These are phyloP conservation scores for Solanum rostratum DNA, from an alignment of 257 asterid genomes.

Conservation along the genomic window DNA sequence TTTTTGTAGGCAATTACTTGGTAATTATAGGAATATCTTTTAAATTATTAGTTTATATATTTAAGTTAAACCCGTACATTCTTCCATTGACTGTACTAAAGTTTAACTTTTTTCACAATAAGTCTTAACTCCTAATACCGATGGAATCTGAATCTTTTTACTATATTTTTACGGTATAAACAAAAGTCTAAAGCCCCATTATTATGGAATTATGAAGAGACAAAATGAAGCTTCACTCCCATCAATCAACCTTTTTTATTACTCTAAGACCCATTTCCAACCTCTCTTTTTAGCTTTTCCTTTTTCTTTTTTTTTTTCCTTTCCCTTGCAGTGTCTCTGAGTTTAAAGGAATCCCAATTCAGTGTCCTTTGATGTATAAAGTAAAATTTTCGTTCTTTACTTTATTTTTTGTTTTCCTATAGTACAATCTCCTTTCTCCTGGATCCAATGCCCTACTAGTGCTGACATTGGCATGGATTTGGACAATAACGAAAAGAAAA, in stretches of 20 bases:
- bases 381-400: neutral
- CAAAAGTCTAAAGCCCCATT: neutral
- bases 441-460: neutral
- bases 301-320: neutral
- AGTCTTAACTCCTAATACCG: neutral
- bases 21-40: neutral
- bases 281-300: neutral
- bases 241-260: neutral
- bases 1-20: neutral
- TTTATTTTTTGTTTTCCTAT: neutral
- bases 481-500: neutral
- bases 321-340: neutral
- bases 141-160: slow-evolving; percentile 1
- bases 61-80: neutral
- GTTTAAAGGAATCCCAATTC: neutral
- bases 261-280: neutral
- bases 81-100: neutral
- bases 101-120: neutral
- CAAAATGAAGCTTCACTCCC: neutral
- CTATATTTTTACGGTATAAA: neutral
- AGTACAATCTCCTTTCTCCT: neutral
- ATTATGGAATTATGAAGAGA: neutral
- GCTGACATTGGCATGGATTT: slow-evolving; percentile 10
- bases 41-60: neutral
- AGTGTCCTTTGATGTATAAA: neutral